These are phyloP conservation scores for Ettlia oleoabundans DNA, from an alignment of 139 green algal species.

Conservation along the genomic window DNA sequence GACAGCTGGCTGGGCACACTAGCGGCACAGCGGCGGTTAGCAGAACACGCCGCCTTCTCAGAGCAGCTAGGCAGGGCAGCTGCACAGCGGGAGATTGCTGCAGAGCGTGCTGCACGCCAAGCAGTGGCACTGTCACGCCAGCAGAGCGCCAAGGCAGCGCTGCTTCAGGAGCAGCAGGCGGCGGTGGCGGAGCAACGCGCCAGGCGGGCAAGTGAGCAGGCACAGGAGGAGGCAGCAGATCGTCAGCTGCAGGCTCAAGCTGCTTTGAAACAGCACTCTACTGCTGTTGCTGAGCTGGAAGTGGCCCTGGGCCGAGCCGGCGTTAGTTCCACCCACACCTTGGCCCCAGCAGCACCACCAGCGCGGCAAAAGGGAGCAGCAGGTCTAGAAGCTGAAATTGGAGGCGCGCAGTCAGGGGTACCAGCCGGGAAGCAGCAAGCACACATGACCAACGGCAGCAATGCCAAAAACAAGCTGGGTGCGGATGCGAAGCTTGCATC, in stretches of 20 bases:
- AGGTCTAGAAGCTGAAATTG: too few species aligned
- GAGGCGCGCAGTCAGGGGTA: neutral
- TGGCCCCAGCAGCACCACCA: too few species aligned
- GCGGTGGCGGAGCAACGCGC: neutral
- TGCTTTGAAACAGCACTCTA: constrained; percentile 14
- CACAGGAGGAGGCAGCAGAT: constrained; percentile 10
- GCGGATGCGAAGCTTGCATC: too few species aligned
- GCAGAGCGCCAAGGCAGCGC: constrained; percentile 6
- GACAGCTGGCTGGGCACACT: constrained; percentile 18
- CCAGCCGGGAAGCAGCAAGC: neutral
- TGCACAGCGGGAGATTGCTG: constrained; percentile 3
- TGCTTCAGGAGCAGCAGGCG: constrained; percentile 14
- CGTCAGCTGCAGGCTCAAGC: constrained; percentile 7
- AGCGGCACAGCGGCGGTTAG: constrained; percentile 23
- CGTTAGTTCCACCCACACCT: neutral
- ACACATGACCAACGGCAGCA: too few species aligned
- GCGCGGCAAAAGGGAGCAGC: neutral
- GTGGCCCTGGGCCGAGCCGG: neutral
- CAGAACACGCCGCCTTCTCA: neutral
- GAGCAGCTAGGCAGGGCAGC: neutral
- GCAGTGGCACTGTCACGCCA: neutral
- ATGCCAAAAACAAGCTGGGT: too few species aligned
- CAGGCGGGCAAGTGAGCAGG: neutral
- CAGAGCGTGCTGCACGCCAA: neutral
- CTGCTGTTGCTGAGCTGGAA: constrained; percentile 25